Percentiles rank a stretch among this genome's conserved stretches.
phyloP scores from a whole-genome alignment of 2,329 filamentous ascomycete species.

The Curvularia sp. region DNA sequence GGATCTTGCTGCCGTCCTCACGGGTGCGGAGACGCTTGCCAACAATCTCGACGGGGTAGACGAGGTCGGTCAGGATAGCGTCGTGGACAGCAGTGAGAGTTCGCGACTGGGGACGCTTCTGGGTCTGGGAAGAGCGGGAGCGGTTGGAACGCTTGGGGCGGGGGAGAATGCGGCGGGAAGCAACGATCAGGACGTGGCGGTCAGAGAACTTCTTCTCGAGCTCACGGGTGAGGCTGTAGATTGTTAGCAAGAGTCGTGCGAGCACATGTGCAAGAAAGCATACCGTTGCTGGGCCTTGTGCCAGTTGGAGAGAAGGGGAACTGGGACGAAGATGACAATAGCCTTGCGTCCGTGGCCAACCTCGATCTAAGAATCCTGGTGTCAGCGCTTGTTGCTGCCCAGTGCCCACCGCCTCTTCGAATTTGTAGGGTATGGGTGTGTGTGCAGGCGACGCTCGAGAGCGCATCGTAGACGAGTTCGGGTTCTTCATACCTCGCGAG shows the following conservation, averaged over 20 bases:
- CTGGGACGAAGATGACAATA: constrained; percentile 99
- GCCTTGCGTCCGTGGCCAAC: constrained; percentile 99
- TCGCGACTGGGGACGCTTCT: constrained; percentile 98
- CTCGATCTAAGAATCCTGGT: constrained; percentile 83
- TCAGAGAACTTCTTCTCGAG: constrained; percentile 99
- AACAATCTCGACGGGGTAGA: constrained; percentile 99
- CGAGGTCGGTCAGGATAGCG: constrained; percentile 95
- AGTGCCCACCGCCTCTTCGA: constrained; percentile 64
- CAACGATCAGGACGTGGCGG: constrained; percentile 98
- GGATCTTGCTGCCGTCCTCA: constrained; percentile 97
- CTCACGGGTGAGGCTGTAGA: constrained; percentile 90
- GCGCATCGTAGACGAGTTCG: constrained; percentile 32
- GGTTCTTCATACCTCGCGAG: constrained; percentile 89
- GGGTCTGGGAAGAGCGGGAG: constrained; percentile 93
- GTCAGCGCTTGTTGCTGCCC: constrained; percentile 61
- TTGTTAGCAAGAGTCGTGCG: constrained; percentile 13
- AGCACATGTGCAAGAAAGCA: constrained; percentile 45
- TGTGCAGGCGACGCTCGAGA: constrained; percentile 38
- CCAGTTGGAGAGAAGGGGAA: constrained; percentile 97
- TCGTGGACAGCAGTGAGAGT: constrained; percentile 99
- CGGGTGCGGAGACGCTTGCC: constrained; percentile 98
- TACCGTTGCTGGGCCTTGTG: constrained; percentile 99
- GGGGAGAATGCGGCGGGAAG: constrained; percentile 97
- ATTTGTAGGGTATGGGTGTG: constrained; percentile 27
- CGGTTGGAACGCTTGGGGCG: constrained; percentile 98